Conservation (phyloP, 2,329 filamentous ascomycete species). For the Colletotrichum echinochloae region DNA sequence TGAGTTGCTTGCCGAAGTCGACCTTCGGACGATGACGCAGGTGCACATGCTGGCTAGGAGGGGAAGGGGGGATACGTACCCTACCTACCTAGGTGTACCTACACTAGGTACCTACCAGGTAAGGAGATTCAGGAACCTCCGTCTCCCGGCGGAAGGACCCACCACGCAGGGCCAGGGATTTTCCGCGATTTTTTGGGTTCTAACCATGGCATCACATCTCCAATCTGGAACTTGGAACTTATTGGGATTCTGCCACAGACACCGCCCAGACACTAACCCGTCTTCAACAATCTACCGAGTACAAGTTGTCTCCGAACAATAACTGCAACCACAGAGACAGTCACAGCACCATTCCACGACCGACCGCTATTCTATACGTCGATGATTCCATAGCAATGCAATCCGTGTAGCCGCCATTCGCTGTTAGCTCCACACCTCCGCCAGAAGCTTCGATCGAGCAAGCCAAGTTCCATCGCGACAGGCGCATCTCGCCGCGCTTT, state of each 20-base stretch:
- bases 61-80: slow-evolving; percentile 20
- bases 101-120: no score
- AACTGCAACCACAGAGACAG: neutral
- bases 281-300: slow-evolving; percentile 7
- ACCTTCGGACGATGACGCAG: slow-evolving; percentile 37
- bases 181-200: slow-evolving; percentile 28
- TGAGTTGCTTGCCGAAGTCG: slow-evolving; percentile 20
- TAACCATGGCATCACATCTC: slow-evolving; percentile 9
- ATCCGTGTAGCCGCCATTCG: slow-evolving; percentile 1
- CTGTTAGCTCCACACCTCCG: neutral
- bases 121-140: neutral
- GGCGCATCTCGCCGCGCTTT: slow-evolving; percentile 27
- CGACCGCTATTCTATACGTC: neutral
- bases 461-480: slow-evolving; percentile 16
- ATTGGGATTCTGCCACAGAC: slow-evolving; percentile 30
- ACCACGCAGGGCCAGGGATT: slow-evolving; percentile 30
- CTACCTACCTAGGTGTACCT: neutral
- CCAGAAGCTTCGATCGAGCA: slow-evolving; percentile 19
- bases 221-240: slow-evolving; percentile 26
- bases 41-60: neutral
- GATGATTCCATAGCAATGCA: slow-evolving; percentile 23
- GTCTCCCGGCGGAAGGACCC: neutral
- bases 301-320: slow-evolving; percentile 14
- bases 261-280: slow-evolving; percentile 22
- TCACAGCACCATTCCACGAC: neutral